Evolutionary conservation across 2,329 filamentous ascomycete species (phyloP), one percentile per base, ranked within the genome.

Genomic region (Exserohilum turcica): DNA sequence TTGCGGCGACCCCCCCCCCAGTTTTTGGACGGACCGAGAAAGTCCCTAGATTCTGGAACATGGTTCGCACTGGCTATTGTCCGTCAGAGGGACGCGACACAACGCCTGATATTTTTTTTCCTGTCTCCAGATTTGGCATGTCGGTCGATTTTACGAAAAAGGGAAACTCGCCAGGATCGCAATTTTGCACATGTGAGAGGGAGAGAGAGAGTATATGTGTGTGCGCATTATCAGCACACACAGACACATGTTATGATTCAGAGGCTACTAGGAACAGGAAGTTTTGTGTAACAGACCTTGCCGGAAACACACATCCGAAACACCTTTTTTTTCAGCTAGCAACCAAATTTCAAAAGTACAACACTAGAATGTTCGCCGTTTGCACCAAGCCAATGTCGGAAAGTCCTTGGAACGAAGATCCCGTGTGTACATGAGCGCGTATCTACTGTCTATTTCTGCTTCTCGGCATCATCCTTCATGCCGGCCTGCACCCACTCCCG

Each of bases 401-500:
- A 6, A 35, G 3, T 35, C 15, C 13, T 15, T 15, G 32, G n/a
- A 15, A 35, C 13, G n/a, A 15, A 35, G 32, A 35, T 15, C 32
- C 15, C 13, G n/a, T 35, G 32, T 35, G 8, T 35, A 35, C 32
- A 15, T 35, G n/a, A 15, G 28, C 24, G 15, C 21, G 24, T 16
- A 28, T 18, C 32, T 35, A 7, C 12, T 10, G 13, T 19, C 31
- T 63, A 73, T 65, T 69, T 72, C 32, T 59, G 54, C 54, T 71
- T 72, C 51, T 66, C 61, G 6, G 68, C 69, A 74, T 90, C 87
- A 0, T 80, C 79, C 75, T 87, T 84, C 88, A 90, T 91, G 2
- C 86, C 83, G 38, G 79, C 68, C 74, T 89, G 83, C 16, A 93
- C 80, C 89, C 89, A 92, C 13, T 74, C 74, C 51, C 79, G 79